phyloP scores from a whole-genome alignment of 345 rosid species.

The Rhodamnia argentea region DNA sequence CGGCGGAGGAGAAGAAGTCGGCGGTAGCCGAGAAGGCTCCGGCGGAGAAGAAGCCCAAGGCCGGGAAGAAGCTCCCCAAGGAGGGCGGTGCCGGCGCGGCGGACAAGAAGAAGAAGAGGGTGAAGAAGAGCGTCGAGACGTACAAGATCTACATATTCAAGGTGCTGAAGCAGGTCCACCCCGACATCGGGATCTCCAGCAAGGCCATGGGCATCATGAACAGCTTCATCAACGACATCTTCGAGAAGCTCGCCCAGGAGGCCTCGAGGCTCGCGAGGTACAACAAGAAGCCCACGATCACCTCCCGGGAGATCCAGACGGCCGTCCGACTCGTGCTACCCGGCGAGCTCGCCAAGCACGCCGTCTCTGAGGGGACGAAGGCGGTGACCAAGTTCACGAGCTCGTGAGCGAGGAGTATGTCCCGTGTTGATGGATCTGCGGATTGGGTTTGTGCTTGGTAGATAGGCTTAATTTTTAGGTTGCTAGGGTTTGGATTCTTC shows the following conservation, averaged over 20 bases:
- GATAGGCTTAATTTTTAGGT: neutral
- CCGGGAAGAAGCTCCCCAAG: slow-evolving; percentile 70
- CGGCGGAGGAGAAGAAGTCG: slow-evolving; percentile 45
- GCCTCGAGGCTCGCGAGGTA: slow-evolving; percentile 67
- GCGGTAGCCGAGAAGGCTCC: slow-evolving; percentile 52
- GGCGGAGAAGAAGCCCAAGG: slow-evolving; percentile 77
- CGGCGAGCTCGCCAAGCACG: slow-evolving; percentile 73
- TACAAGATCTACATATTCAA: slow-evolving; percentile 75
- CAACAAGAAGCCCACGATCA: slow-evolving; percentile 73
- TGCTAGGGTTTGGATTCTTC: neutral
- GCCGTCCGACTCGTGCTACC: slow-evolving; percentile 66
- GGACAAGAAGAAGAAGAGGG: slow-evolving; percentile 49
- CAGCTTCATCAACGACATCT: slow-evolving; percentile 60
- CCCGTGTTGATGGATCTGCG: neutral
- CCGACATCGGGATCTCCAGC: slow-evolving; percentile 13
- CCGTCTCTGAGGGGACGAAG: slow-evolving; percentile 75
- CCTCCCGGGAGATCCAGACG: slow-evolving; percentile 68
- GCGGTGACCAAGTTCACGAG: slow-evolving; percentile 75
- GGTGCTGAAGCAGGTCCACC: slow-evolving; percentile 13
- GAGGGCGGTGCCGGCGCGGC: slow-evolving; percentile 37
- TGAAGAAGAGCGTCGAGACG: slow-evolving; percentile 59
- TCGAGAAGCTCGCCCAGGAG: slow-evolving; percentile 45
- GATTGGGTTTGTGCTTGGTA: neutral
- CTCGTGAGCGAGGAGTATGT: slow-evolving; percentile 13
- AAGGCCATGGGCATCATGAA: slow-evolving; percentile 80